Evolutionary conservation across 2,329 filamentous ascomycete genomes (phyloP).

Genomic region (Penicillium sp.): DNA sequence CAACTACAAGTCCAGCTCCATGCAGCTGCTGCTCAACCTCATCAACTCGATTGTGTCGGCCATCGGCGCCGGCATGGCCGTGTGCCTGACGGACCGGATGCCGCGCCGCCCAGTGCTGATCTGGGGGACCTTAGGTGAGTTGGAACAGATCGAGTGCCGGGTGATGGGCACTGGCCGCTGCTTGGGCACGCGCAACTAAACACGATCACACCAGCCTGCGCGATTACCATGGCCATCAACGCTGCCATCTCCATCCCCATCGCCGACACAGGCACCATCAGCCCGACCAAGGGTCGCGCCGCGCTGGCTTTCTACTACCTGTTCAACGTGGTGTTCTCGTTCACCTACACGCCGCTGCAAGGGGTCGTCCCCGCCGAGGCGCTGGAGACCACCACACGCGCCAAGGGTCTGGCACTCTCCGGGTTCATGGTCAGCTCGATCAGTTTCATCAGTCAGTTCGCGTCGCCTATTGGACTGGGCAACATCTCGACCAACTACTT

Average conservation of each 20-base stretch:
- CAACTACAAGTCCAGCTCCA: conserved; percentile 27
- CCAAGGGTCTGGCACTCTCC: conserved; percentile 49
- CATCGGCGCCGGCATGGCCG: conserved; percentile 46
- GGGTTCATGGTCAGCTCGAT: conserved; percentile 48
- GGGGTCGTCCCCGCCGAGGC: conserved; percentile 50
- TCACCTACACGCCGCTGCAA: conserved; percentile 52
- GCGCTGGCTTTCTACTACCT: conserved; percentile 51
- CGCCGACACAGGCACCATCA: conserved; percentile 32
- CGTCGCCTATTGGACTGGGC: conserved; percentile 46
- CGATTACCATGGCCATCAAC: conserved; percentile 46
- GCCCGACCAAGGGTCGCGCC: conserved; percentile 41
- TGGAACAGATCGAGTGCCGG: background rate
- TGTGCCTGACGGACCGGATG: conserved; percentile 48
- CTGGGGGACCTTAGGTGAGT: conserved; percentile 41
- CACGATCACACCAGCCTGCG: conserved; percentile 31
- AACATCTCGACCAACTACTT: conserved; percentile 42
- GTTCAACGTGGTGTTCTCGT: conserved; percentile 52
- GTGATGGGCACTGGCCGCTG: no score
- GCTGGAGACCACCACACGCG: conserved; percentile 50
- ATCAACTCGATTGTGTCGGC: conserved; percentile 49
- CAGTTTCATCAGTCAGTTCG: conserved; percentile 52
- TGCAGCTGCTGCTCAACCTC: conserved; percentile 47
- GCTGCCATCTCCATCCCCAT: conserved; percentile 45
- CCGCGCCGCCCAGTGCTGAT: conserved; percentile 49
- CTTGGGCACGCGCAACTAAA: no score